Base-by-base conservation (phyloP, 2,329 filamentous ascomycete species). In the Purpureocillium lavendulum region DNA sequence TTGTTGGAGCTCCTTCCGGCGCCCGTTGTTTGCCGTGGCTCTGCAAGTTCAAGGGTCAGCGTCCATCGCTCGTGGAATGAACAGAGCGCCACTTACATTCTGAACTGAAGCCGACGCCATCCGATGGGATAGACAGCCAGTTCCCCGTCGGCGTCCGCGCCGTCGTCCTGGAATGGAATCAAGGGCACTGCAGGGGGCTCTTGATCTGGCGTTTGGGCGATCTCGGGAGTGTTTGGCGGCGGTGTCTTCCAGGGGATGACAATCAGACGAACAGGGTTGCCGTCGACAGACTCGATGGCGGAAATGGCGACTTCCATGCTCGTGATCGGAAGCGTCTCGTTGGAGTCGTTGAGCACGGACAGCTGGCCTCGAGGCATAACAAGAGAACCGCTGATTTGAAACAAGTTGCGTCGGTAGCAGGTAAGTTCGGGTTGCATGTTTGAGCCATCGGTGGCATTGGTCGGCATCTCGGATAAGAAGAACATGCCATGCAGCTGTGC, bases 171-270 rank as follows among this genome's bases (percentile, higher is more conserved):
- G 51, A 79, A 79, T 5, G 77, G 75, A 36, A 80, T 76, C 45
- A 96, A 64, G 1, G 87, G 86, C 43, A 95, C 80, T 1, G 87
- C 76, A 1, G 84, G 78, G 5, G 90, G 90, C 58, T 97, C 90
- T 56, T 90, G 88, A 57, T 97, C 90, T 1, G 69, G 69, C 2
- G 67, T 67, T 45, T 82, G 77, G 45, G 64, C 71, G 42, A 80
- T 70, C 47, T 83, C 77, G n/a, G 79, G 73, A 4, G 81, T 78
- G 61, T 82, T 86, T 37, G 85, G 86, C 21, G 84, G 86, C 2
- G 88, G 89, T 2, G 89, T 96, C 69, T 97, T 97, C 90, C 90
- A 97, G 1, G 90, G 90, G 43, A 97, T 94, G 7, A 92, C 92
- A 46, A 97, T 96, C 45, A 97, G 81, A 52, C 94, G 90, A 33